Base-by-base conservation (phyloP, 1,284 basidiomycete genomes). In the Leccinum pachyderme region DNA sequence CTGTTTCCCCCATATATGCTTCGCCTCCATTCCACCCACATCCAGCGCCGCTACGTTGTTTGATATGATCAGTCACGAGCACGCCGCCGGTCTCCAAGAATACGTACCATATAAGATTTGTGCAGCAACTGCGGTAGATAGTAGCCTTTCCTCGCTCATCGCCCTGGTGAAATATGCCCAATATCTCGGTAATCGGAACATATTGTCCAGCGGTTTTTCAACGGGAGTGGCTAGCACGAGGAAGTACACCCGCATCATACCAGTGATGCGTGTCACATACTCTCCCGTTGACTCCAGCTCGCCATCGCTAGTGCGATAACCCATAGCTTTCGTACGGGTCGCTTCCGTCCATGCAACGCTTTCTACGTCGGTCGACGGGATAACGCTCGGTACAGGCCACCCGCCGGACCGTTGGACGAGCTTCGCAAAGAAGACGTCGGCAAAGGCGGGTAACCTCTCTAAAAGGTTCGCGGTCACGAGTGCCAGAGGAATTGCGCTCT, bases 171-270 rank as follows among this genome's bases (percentile, higher is more conserved):
- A 80, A 76, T 84, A 90, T 4, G 75, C 74, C 89, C 90, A 92
- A 56, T 80, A 80, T 32, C 84, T 74, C 0, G 83, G 76, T 32
- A 86, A 72, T 61, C 83, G 83, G 68, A 84, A 87, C 72, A 81
- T 73, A 25, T 63, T 65, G 44, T 81, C 72, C 78, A 67, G 61
- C n/a, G 81, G 78, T 52, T 68, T 65, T 49, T 72, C 63, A 24
- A 73, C 63, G 22, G 76, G 75, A 25, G 76, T 73, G 57, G 75
- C 80, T 39, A 95, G 70, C 54, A 97, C 83, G 7, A 87, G 81
- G 69, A 93, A 93, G 76, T 97, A 99, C 24, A 99, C 83, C 9
- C 94, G 84, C 77, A 93, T 80, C 47, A 95, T 83, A 6, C 93
- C 94, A 28, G 83, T 75, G 61, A 97, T 81, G n/a, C 96, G 83